Conservation (phyloP, 75 land plant species). For the Cupressus sempervirens region DNA sequence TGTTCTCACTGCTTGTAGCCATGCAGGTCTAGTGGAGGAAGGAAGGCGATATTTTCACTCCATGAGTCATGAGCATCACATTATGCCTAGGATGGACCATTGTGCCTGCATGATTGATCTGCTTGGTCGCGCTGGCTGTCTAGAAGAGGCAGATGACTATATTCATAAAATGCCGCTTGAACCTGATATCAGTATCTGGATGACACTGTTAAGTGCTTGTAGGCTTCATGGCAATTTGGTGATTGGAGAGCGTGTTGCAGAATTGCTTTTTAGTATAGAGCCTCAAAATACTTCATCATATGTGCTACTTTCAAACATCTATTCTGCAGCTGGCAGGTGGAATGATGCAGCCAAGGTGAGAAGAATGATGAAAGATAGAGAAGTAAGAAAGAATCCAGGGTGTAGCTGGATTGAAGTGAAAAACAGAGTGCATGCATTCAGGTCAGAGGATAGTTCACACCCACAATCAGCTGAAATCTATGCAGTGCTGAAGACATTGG, state of each 20-base stretch:
- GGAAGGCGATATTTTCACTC: too few species aligned
- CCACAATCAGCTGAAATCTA: conserved; percentile 48
- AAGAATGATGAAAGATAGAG: conserved; percentile 40
- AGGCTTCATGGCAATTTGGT: conserved; percentile 51
- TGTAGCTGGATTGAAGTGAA: conserved; percentile 74
- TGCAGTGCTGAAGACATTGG: conserved; percentile 31
- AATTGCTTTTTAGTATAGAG: conserved; percentile 34
- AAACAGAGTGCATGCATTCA: conserved; percentile 44
- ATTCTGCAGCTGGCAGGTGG: conserved; percentile 66
- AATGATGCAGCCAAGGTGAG: conserved; percentile 46
- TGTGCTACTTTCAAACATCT: conserved; percentile 54
- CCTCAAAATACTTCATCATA: conserved; percentile 52
- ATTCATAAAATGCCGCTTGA: conserved; percentile 57
- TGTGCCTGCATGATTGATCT: conserved; percentile 73
- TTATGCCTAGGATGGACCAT: conserved; percentile 60
- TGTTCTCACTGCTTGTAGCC: conserved; percentile 24
- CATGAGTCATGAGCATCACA: conserved; percentile 26
- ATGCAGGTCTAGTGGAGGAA: too few species aligned
- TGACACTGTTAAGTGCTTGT: conserved; percentile 61
- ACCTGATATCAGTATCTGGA: conserved; percentile 64
- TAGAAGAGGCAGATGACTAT: conserved; percentile 42
- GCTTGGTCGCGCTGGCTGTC: conserved; percentile 43
- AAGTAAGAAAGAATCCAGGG: conserved; percentile 60
- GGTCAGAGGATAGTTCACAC: conserved; percentile 49
- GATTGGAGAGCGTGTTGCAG: conserved; percentile 57